Conservation (phyloP, 1,284 basidiomycete genomes). For the Xerocomus cyaneibrunnescens region DNA sequence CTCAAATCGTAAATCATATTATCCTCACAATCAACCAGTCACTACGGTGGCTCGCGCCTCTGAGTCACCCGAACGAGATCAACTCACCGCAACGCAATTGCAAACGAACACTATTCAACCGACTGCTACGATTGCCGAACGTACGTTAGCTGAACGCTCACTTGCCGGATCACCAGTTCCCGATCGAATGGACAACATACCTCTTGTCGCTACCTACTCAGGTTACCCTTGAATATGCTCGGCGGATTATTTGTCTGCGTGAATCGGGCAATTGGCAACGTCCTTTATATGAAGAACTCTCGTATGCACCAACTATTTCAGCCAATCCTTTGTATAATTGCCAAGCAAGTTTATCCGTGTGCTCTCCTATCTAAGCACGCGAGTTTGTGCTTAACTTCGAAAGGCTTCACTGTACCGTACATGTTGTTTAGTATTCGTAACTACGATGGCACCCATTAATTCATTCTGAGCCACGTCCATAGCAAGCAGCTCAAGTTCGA, state of each 20-base stretch:
- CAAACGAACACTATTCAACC: constrained; percentile 45
- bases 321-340: constrained; percentile 12
- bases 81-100: constrained; percentile 36
- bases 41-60: constrained; percentile 43
- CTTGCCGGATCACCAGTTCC: constrained; percentile 53
- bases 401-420: constrained; percentile 14
- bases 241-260: background rate
- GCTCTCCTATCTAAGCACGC: background rate
- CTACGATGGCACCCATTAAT: constrained; percentile 1
- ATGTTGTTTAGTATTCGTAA: constrained; percentile 7
- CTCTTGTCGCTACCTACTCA: constrained; percentile 30
- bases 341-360: constrained; percentile 1
- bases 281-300: constrained; percentile 1
- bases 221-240: constrained; percentile 16
- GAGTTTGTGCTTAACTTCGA: constrained; percentile 3
- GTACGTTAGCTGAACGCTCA: constrained; percentile 56
- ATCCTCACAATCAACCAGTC: constrained; percentile 74
- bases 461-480: background rate
- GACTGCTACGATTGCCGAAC: constrained; percentile 52
- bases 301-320: constrained; percentile 3
- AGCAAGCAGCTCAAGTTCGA: too few relatives aligned
- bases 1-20: constrained; percentile 70
- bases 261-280: background rate
- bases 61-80: constrained; percentile 40
- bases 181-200: constrained; percentile 28